phyloP scores from a whole-genome alignment of 805 yeast genomes.

The Yueomyces sp. region DNA sequence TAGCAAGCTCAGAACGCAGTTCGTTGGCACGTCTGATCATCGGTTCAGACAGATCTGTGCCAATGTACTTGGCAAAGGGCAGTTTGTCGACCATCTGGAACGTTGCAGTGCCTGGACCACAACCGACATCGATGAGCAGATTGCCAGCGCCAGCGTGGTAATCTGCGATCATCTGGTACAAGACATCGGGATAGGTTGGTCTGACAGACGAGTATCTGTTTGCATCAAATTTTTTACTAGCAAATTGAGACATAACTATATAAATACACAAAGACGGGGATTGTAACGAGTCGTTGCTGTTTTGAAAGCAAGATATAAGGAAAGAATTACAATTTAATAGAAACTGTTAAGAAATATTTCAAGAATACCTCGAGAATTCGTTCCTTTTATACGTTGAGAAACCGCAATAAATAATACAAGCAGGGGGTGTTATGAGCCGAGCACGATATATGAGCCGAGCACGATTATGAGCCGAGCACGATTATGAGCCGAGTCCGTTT shows the following conservation, averaged over 20 bases:
- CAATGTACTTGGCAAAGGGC: conserved; percentile 37
- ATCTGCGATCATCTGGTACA: conserved; percentile 30
- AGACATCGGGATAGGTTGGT: conserved; percentile 48
- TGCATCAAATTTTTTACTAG: conserved; percentile 39
- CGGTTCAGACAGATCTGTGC: conserved; percentile 44
- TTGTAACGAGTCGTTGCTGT: too few species aligned
- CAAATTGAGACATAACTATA: conserved; percentile 45
- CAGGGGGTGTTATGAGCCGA: too few species aligned
- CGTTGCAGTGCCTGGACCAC: conserved; percentile 72
- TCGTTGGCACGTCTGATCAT: conserved; percentile 39
- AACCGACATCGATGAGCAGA: conserved; percentile 57
- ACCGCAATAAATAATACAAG: too few species aligned
- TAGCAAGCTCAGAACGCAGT: conserved; percentile 4
- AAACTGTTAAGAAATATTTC: too few species aligned
- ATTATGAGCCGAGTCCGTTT: too few species aligned
- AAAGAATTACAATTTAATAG: too few species aligned
- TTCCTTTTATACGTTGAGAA: too few species aligned
- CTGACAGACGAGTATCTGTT: conserved; percentile 42
- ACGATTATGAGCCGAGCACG: too few species aligned
- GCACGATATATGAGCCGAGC: too few species aligned
- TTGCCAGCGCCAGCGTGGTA: conserved; percentile 21
- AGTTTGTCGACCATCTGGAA: conserved; percentile 24
- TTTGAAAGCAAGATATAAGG: too few species aligned
- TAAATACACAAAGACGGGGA: too few species aligned
- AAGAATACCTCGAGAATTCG: too few species aligned